These are phyloP conservation scores for Amphibolis antarctica DNA, from an alignment of 106 monocot genomes.

Conservation along the genomic window DNA sequence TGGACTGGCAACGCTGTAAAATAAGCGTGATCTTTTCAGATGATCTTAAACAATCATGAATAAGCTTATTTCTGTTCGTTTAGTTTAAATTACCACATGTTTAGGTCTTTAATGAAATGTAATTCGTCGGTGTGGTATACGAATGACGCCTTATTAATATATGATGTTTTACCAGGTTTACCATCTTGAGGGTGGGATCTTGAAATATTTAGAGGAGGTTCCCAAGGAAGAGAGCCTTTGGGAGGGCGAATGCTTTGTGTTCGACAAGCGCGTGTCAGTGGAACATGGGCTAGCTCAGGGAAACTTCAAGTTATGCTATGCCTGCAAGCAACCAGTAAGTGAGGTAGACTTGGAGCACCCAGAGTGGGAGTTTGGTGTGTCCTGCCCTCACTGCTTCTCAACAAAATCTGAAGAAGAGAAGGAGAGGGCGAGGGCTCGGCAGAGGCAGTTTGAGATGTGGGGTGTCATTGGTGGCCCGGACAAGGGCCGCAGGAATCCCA, in stretches of 20 bases:
- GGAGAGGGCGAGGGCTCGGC: slow-evolving; percentile 78
- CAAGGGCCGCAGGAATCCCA: slow-evolving; percentile 50
- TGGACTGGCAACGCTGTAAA: too few relatives aligned
- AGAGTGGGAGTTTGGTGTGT: slow-evolving; percentile 69
- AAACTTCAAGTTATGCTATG: slow-evolving; percentile 87
- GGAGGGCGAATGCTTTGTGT: slow-evolving; percentile 98
- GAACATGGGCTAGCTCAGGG: slow-evolving; percentile 77
- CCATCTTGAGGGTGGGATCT: slow-evolving; percentile 91
- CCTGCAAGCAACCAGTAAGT: slow-evolving; percentile 81
- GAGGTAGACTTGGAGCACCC: slow-evolving; percentile 69
- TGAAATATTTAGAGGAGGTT: slow-evolving; percentile 87
- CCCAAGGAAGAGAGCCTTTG: slow-evolving; percentile 68
- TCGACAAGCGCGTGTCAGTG: slow-evolving; percentile 88
- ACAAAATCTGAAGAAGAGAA: slow-evolving; percentile 79
- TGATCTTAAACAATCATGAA: too few relatives aligned
- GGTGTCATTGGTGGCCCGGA: slow-evolving; percentile 84
- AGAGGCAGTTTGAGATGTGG: slow-evolving; percentile 74
- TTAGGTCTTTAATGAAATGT: too few relatives aligned
- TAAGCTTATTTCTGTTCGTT: too few relatives aligned
- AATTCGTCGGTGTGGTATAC: too few relatives aligned
- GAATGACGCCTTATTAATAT: background rate
- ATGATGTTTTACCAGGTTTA: slow-evolving; percentile 47
- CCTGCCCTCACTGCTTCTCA: slow-evolving; percentile 71
- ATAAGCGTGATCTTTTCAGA: too few relatives aligned
- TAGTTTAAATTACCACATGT: too few relatives aligned